These are phyloP conservation scores for Diaporthe aspalathi DNA, from an alignment of 2,329 filamentous ascomycete species.

Conservation along the genomic window DNA sequence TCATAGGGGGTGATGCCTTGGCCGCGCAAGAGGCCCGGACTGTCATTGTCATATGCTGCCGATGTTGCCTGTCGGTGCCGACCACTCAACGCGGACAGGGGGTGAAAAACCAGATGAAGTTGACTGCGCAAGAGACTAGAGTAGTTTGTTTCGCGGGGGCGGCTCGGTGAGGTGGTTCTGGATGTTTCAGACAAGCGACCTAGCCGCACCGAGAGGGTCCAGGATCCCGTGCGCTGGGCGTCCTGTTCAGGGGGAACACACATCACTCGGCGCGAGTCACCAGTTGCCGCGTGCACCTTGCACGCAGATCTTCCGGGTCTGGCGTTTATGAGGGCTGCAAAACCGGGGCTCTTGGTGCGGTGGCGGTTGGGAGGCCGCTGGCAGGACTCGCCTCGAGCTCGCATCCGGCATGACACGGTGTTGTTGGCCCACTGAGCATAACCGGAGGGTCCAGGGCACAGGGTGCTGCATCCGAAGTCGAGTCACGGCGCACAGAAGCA, in stretches of 20 bases:
- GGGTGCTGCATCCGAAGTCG: slow-evolving; percentile 22
- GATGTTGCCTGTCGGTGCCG: background rate
- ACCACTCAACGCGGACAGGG: background rate
- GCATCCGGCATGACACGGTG: background rate
- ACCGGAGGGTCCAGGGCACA: background rate
- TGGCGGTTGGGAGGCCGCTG: slow-evolving; percentile 23
- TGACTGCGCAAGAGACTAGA: background rate
- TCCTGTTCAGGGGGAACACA: background rate
- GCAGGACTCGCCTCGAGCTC: background rate
- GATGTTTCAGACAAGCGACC: slow-evolving; percentile 22
- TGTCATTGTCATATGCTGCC: slow-evolving; percentile 12
- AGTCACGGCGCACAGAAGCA: background rate
- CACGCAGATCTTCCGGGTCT: background rate
- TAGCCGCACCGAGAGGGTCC: slow-evolving; percentile 19
- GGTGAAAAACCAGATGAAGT: slow-evolving; percentile 1
- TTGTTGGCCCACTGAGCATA: slow-evolving; percentile 1
- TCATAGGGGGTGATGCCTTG: background rate
- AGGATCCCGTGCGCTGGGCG: background rate
- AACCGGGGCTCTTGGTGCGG: background rate
- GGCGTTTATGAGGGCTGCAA: background rate
- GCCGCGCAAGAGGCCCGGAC: background rate
- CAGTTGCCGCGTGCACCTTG: background rate
- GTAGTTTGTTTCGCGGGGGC: background rate
- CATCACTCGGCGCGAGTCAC: background rate
- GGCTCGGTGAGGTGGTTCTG: slow-evolving; percentile 2